Conservation (phyloP, 495 filamentous ascomycete species). For the Annulohypoxylon stygium region DNA sequence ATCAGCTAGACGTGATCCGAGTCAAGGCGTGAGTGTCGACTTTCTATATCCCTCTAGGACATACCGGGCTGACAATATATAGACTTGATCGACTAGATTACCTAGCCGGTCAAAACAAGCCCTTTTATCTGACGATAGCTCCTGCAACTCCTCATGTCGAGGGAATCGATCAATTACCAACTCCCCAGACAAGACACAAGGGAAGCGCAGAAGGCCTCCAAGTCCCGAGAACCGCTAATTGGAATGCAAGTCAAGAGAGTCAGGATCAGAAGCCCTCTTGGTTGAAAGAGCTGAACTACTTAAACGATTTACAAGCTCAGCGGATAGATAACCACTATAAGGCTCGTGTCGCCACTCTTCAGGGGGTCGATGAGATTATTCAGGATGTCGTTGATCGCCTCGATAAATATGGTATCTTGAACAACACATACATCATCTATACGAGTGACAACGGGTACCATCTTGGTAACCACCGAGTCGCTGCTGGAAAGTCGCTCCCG, state of each 20-base stretch:
- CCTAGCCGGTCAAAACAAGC: conserved; percentile 14
- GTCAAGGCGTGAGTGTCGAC: conserved; percentile 58
- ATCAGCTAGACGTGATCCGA: conserved; percentile 67
- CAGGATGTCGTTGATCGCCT: conserved; percentile 62
- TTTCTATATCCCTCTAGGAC: neutral
- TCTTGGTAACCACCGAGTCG: conserved; percentile 70
- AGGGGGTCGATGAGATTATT: conserved; percentile 71
- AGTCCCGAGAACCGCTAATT: conserved; percentile 1
- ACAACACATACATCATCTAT: conserved; percentile 70
- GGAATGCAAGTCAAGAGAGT: conserved; percentile 7
- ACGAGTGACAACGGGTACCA: conserved; percentile 74
- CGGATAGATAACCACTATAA: conserved; percentile 59
- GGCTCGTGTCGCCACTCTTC: conserved; percentile 64
- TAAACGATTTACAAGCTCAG: conserved; percentile 55
- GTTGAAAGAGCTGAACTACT: conserved; percentile 60
- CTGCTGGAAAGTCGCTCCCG: conserved; percentile 69
- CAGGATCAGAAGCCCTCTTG: conserved; percentile 60
- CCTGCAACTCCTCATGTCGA: conserved; percentile 9
- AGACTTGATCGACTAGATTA: conserved; percentile 36
- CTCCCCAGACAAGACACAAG: conserved; percentile 7
- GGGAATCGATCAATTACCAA: neutral
- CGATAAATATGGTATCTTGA: conserved; percentile 60
- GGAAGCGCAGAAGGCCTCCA: conserved; percentile 2
- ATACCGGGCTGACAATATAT: neutral
- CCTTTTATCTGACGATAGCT: conserved; percentile 11